Evolutionary conservation across 129 eudicot genomes (phyloP).

Genomic region (Lactuca saligna): DNA sequence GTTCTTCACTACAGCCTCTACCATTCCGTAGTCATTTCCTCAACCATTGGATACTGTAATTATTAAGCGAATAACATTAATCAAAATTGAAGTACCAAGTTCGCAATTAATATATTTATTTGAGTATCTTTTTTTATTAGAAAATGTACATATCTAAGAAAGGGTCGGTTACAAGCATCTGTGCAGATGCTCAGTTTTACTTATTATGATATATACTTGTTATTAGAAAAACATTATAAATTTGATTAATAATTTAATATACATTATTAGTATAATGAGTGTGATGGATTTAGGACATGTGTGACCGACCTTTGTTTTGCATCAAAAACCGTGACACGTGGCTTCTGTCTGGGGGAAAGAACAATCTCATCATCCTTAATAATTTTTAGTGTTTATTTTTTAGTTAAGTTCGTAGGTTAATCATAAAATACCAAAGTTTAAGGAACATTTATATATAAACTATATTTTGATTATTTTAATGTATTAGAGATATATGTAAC

Average conservation of each 20-base stretch:
- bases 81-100: no score
- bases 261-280: neutral
- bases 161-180: neutral
- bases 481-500: no score
- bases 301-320: conserved; percentile 54
- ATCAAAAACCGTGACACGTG: conserved; percentile 51
- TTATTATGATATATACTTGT: no score
- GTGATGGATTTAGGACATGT: conserved; percentile 13
- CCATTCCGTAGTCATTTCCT: no score
- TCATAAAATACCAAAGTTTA: neutral
- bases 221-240: neutral
- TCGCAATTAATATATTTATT: no score
- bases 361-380: conserved; percentile 26
- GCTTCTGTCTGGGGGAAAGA: conserved; percentile 36
- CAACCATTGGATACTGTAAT: no score
- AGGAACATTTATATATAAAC: no score
- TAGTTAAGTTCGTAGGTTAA: neutral
- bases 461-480: no score
- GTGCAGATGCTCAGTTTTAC: neutral
- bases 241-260: neutral
- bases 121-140: no score
- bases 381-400: neutral
- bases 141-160: no score
- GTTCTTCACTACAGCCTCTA: no score
- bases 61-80: no score